Base-by-base conservation (phyloP, 2,329 filamentous ascomycete species). In the Stachybotrys chartarum region DNA sequence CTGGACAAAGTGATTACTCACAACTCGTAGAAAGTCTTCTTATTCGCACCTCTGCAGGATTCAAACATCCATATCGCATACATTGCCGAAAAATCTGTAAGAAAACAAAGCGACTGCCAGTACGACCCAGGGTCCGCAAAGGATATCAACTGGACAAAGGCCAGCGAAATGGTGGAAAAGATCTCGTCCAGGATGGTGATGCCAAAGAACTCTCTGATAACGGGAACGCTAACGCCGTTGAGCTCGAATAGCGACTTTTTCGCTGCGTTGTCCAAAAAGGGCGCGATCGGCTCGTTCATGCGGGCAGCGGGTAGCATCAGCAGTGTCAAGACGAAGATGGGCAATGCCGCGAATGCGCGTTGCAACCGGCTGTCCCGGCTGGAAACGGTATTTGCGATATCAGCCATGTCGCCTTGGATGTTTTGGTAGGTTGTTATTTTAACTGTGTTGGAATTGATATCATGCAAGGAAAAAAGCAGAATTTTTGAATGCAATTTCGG, bases 51-150 rank as follows among this genome's bases (percentile, higher is more conserved):
- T 3, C 66, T 55, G 30, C 58, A 60, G 6, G 59, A 59, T 55
- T 69, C 67, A 0, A 66, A 45, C 51, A 65, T 35, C 5, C 66
- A 18, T 14, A 69, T 59, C 31, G 62, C 60, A 49, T 64, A 67
- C 54, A 69, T 52, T 7, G 62, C 60, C 30, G 58, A 62, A 52
- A 59, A 65, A 3, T 69, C 67, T 0, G 60, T 60, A 7, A 69
- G 49, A 16, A 69, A 67, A 11, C 66, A 56, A 6, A 68, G 39
- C 3, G 60, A 58, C 16, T 68, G 65, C 62, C 65, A 68, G 17
- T 67, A 69, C 0, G 61, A 58, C 10, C 39, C 30, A 0, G 54
- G 52, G 7, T 64, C 58, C 1, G 56, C 53, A n/a, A 57, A 59
- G 46, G 67, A 63, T 14, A 65, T 59, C 31, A 69, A 5, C 30